These are phyloP conservation scores for Puccinia novopanici DNA, from an alignment of 1,284 basidiomycete genomes.

Conservation along the genomic window DNA sequence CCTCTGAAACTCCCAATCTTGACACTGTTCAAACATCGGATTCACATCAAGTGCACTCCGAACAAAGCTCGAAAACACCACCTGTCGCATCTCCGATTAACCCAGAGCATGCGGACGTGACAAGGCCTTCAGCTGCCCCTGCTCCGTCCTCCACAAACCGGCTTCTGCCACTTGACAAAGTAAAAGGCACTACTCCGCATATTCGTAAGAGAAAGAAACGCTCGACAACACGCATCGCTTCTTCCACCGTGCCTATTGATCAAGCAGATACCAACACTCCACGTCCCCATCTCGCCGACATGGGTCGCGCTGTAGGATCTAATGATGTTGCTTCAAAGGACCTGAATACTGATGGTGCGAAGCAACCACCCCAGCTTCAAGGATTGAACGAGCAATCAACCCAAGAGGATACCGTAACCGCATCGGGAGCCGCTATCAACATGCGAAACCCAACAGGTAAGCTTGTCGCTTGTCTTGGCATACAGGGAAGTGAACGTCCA, in stretches of 20 bases:
- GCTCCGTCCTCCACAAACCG: background rate
- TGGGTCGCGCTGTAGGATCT: background rate
- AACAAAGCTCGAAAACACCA: background rate
- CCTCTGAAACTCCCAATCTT: background rate
- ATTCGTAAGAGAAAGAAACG: slow-evolving; percentile 11
- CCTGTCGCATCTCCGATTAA: background rate
- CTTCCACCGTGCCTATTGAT: background rate
- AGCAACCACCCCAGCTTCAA: background rate
- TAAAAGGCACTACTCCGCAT: background rate
- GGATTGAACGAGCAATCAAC: background rate
- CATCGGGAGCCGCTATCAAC: background rate
- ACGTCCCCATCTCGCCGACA: background rate
- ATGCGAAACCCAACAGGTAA: slow-evolving; percentile 24
- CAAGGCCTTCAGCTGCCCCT: background rate
- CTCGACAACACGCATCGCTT: background rate
- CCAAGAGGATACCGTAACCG: too few relatives aligned
- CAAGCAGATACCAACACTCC: background rate
- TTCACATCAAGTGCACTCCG: background rate
- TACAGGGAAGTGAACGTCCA: slow-evolving; percentile 15
- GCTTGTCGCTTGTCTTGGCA: slow-evolving; percentile 9
- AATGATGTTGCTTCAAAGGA: background rate
- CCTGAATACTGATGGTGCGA: background rate
- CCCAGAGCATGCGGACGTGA: background rate
- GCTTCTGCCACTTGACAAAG: background rate
- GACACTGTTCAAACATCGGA: background rate